Base-by-base conservation (phyloP, 2,329 filamentous ascomycete genomes). In the Xylariales sp. region DNA sequence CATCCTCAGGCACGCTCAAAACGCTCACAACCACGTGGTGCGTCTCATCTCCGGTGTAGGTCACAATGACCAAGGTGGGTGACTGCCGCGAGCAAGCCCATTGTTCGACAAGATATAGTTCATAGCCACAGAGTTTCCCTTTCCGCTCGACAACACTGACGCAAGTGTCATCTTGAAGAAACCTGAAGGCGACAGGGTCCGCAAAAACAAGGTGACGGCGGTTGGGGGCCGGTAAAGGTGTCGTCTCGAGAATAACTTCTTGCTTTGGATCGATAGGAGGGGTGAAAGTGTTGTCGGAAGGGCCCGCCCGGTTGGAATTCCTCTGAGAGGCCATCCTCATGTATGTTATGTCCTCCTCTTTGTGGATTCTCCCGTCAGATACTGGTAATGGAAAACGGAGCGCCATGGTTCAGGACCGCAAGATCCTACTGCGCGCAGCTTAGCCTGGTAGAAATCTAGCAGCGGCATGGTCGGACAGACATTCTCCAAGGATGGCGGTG, bases 21-120 rank as follows among this genome's bases (percentile, higher is more conserved):
- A 97, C 83, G 4, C 85, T 83, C 5, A 88, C 89, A 7, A 84
- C 65, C n/a, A 95, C 81, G 1, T 72, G 77, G 59, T 95, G 85
- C 23, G 80, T 81, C 23, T 79, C 72, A 52, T 96, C 89, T 38
- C 91, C 93, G 0, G 91, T 97, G 56, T 93, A 96, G 4, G 90
- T 95, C 29, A 85, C 86, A 47, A 97, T 94, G 34, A 95, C 78
- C 46, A 95, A 86, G 13, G 91, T 96, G 1, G 91, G 91, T 45
- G 94, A 88, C 40, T 81, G 76, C 37, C 93, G 81, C 11, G 91
- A 96, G 62, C 90, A 96, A 5, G 88, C 88, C 93, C 93, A 98
- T 70, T 98, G 93, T 61, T 97, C 93, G 47, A 97, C 88, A 13
- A 97, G 67, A 61, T 97, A 97, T 44, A 91, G 72, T 60, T 97